phyloP scores from a whole-genome alignment of 2,329 filamentous ascomycete genomes.

The Curvularia sp. region DNA sequence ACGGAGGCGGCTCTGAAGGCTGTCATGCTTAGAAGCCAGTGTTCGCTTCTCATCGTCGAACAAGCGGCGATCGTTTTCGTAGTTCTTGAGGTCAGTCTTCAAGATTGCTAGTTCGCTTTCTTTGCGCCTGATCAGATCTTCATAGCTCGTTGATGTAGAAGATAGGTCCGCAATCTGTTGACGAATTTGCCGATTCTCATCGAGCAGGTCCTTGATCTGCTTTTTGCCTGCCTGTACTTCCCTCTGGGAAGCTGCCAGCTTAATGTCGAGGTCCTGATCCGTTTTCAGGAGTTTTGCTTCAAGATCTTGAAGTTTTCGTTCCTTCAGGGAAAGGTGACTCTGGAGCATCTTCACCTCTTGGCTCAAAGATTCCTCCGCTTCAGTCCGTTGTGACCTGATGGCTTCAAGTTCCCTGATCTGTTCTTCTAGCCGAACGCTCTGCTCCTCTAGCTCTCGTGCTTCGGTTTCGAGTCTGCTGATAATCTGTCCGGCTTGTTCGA shows the following conservation, averaged over 20 bases:
- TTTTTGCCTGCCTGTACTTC: slow-evolving; percentile 77
- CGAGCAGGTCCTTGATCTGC: slow-evolving; percentile 76
- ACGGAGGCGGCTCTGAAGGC: slow-evolving; percentile 75
- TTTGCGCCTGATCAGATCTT: slow-evolving; percentile 90
- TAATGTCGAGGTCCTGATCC: slow-evolving; percentile 88
- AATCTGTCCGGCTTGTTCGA: slow-evolving; percentile 89
- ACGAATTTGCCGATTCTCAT: slow-evolving; percentile 83
- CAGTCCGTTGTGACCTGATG: slow-evolving; percentile 74
- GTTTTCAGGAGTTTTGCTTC: slow-evolving; percentile 83
- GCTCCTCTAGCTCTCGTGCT: slow-evolving; percentile 75
- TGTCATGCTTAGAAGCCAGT: slow-evolving; percentile 78
- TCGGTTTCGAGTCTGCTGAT: slow-evolving; percentile 87
- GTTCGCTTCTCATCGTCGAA: slow-evolving; percentile 80
- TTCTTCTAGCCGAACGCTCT: slow-evolving; percentile 72
- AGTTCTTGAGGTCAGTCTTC: slow-evolving; percentile 82
- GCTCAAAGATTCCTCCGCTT: slow-evolving; percentile 76
- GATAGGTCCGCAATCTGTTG: slow-evolving; percentile 87
- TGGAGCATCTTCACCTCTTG: slow-evolving; percentile 91
- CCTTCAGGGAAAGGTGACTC: slow-evolving; percentile 87
- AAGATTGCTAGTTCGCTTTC: slow-evolving; percentile 90
- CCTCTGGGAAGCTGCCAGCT: slow-evolving; percentile 78
- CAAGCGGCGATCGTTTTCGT: slow-evolving; percentile 78
- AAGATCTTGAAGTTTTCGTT: slow-evolving; percentile 86
- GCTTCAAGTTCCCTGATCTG: slow-evolving; percentile 74
- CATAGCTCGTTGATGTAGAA: slow-evolving; percentile 90